Evolutionary conservation across 805 yeast species (phyloP).

Genomic region (Ogataea chonburiensis): DNA sequence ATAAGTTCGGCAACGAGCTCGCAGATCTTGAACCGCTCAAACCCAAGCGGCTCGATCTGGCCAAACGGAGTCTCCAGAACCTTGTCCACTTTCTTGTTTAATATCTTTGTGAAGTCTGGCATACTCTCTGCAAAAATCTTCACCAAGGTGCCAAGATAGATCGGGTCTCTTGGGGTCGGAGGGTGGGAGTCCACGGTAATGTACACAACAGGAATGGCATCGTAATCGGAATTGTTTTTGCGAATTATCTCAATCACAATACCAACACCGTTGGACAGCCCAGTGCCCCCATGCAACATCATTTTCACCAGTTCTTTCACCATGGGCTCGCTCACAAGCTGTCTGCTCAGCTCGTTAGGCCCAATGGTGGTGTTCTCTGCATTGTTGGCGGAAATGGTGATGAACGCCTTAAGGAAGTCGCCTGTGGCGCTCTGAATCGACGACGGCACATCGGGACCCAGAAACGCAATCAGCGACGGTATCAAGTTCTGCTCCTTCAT

Average conservation of each 20-base stretch:
- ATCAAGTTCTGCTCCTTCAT: slow-evolving; percentile 73
- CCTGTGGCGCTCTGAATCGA: slow-evolving; percentile 91
- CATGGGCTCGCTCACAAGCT: slow-evolving; percentile 74
- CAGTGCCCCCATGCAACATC: slow-evolving; percentile 82
- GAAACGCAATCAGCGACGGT: slow-evolving; percentile 64
- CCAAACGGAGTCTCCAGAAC: slow-evolving; percentile 65
- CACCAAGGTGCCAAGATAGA: slow-evolving; percentile 84
- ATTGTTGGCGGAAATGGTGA: slow-evolving; percentile 90
- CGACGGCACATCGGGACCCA: slow-evolving; percentile 66
- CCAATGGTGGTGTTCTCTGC: slow-evolving; percentile 91
- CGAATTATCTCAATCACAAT: slow-evolving; percentile 91
- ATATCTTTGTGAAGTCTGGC: slow-evolving; percentile 63
- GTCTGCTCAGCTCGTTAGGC: slow-evolving; percentile 91
- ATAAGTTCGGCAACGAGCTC: slow-evolving; percentile 91
- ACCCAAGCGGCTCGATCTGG: slow-evolving; percentile 73
- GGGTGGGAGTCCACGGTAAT: slow-evolving; percentile 86
- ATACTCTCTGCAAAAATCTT: slow-evolving; percentile 73
- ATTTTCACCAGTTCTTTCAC: slow-evolving; percentile 65
- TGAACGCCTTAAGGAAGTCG: slow-evolving; percentile 90
- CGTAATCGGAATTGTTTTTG: slow-evolving; percentile 95
- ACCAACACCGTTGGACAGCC: slow-evolving; percentile 91
- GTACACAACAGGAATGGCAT: slow-evolving; percentile 78
- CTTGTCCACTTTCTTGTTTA: slow-evolving; percentile 40
- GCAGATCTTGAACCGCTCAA: slow-evolving; percentile 85
- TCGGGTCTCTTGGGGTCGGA: slow-evolving; percentile 89